Conservation (phyloP, 2,329 filamentous ascomycete species). For the Hypoxylon sp. region DNA sequence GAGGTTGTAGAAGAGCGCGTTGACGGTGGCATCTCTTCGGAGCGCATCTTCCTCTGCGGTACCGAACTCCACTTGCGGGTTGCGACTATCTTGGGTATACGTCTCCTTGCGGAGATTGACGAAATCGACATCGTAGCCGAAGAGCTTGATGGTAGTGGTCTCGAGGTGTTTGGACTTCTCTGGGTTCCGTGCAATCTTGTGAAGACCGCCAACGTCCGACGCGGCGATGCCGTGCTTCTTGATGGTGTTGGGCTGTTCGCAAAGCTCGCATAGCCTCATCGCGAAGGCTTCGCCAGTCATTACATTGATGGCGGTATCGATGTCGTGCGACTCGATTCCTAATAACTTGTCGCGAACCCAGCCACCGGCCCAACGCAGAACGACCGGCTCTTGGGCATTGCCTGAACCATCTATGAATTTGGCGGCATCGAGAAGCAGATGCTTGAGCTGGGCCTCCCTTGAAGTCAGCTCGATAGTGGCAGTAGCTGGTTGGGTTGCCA, state of each 20-base stretch:
- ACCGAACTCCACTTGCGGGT: constrained; percentile 92
- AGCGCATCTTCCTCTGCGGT: constrained; percentile 89
- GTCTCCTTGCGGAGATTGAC: constrained; percentile 94
- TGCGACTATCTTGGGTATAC: constrained; percentile 87
- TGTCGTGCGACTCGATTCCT: constrained; percentile 76
- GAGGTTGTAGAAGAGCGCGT: constrained; percentile 95
- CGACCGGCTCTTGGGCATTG: constrained; percentile 60
- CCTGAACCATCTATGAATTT: constrained; percentile 66
- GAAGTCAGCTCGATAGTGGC: constrained; percentile 65
- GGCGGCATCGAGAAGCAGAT: constrained; percentile 85
- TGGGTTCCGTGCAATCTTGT: constrained; percentile 91
- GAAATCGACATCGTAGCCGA: constrained; percentile 89
- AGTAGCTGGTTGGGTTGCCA: constrained; percentile 41
- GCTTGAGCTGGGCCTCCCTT: constrained; percentile 74
- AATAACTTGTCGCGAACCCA: constrained; percentile 89
- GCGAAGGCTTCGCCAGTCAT: constrained; percentile 85
- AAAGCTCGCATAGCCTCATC: constrained; percentile 72
- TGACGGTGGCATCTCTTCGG: constrained; percentile 90
- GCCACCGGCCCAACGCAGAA: constrained; percentile 82
- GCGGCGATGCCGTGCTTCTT: constrained; percentile 65
- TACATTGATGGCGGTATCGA: constrained; percentile 84
- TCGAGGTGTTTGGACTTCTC: constrained; percentile 97
- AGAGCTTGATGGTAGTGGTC: constrained; percentile 84
- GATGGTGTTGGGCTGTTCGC: constrained; percentile 65
- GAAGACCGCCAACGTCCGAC: constrained; percentile 74